Evolutionary conservation across 169 alveolate genomes (phyloP), one percentile per base, ranked within the genome.

Genomic region (Babesia ovis): DNA sequence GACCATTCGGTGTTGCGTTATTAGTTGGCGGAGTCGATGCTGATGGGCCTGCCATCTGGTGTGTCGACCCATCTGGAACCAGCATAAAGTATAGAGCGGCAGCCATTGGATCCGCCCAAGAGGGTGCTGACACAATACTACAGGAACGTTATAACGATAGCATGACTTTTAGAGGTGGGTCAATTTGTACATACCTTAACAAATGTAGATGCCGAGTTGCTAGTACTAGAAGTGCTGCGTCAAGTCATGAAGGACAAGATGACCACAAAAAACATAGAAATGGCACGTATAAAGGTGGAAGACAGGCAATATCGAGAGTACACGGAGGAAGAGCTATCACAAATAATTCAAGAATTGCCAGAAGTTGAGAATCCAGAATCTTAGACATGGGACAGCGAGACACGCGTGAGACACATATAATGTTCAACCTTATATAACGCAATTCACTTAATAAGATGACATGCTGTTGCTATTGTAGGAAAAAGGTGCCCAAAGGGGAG

Each of bases 1-100:
- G 99, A 57, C 99, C 99, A 42, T 98, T 96, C 67, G 99, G 99
- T 27, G 97, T 97, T 48, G 98, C 99, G 0, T 77, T 97, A 57
- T 84, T 98, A 37, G 95, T 97, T 29, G 99, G 98, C 18, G 99
- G 99, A 3, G 95, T 92, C 48, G 99, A 98, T 86, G 89, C 90
- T 46, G 92, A 90, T 31, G 99, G 99, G 11, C 99, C 99, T 12
- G 92, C 95, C 42, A 91, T 98, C 9, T 96, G 95, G 95, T 91
- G 96, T 77, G 88, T 97, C n/a, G 99, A 98, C 57, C 99, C 99
- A 3, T 93, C 98, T 12, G 99, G 99, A 35, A 92, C 95, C 8
- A 91, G 86, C 85, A 95, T 93, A 31, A 90, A 93, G 90, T 94
- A 75, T 83, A 93, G 92, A 84, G 99, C 99, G 4, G 97, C 98